phyloP scores from a whole-genome alignment of 148 eudicot species.

The Simmondsia chinensis region DNA sequence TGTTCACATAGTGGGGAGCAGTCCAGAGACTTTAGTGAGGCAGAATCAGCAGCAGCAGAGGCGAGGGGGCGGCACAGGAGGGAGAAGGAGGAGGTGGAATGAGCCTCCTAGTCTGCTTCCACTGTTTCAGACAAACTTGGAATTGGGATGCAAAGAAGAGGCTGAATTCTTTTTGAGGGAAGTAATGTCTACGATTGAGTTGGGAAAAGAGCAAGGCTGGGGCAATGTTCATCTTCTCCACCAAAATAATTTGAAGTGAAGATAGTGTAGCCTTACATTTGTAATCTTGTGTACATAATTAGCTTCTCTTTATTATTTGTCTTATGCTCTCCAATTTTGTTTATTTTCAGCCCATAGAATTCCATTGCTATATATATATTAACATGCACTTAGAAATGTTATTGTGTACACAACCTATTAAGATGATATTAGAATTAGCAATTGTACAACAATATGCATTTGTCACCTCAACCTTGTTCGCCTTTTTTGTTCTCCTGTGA shows the following conservation, averaged over 20 bases:
- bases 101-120: conserved; percentile 47
- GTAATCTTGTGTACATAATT: too few species aligned
- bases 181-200: conserved; percentile 42
- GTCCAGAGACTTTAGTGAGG: conserved; percentile 39
- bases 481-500: too few species aligned
- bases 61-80: conserved; percentile 22
- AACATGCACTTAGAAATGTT: too few species aligned
- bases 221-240: conserved; percentile 58
- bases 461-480: too few species aligned
- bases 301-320: too few species aligned
- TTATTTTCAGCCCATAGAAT: too few species aligned
- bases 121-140: conserved; percentile 67
- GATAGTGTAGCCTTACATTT: too few species aligned
- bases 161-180: conserved; percentile 55
- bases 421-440: too few species aligned
- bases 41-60: conserved; percentile 40
- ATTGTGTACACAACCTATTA: too few species aligned
- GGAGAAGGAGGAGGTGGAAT: conserved; percentile 31
- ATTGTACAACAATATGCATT: too few species aligned
- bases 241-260: conserved; percentile 58
- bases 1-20: conserved; percentile 84
- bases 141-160: conserved; percentile 43
- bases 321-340: too few species aligned
- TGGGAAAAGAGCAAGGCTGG: conserved; percentile 78
- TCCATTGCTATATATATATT: too few species aligned